Conservation (phyloP, 345 rosid species). For the Moricandia moricandioides region DNA sequence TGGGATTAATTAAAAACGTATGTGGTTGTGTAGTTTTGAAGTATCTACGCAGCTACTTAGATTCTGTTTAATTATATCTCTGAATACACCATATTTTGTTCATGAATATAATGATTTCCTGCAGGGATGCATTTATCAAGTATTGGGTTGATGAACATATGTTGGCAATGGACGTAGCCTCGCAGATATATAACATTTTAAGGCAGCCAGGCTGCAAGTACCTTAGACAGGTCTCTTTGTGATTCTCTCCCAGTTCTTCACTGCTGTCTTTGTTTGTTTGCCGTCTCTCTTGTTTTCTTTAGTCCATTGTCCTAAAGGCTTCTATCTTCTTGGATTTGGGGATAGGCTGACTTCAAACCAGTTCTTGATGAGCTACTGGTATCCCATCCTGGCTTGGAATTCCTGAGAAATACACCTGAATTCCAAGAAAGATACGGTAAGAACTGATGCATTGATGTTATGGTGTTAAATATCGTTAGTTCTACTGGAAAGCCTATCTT, state of each 20-base stretch:
- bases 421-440: constrained; percentile 92
- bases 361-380: constrained; percentile 74
- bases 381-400: constrained; percentile 86
- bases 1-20: not conserved
- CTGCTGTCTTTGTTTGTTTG: not conserved
- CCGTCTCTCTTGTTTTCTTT: constrained; percentile 1
- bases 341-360: constrained; percentile 86
- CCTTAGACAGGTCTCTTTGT: constrained; percentile 67
- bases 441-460: constrained; percentile 13
- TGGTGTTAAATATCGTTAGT: not conserved
- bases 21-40: too few relatives aligned
- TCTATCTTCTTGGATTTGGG: constrained; percentile 20
- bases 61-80: not conserved
- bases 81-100: not conserved
- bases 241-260: constrained; percentile 1
- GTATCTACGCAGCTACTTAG: not conserved
- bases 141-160: constrained; percentile 77
- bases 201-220: constrained; percentile 65
- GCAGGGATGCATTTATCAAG: constrained; percentile 67
- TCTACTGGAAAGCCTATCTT: not conserved
- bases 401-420: constrained; percentile 71
- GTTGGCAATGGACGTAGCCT: constrained; percentile 64
- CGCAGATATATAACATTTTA: constrained; percentile 62
- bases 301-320: constrained; percentile 9
- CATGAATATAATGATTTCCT: constrained; percentile 6